Percentiles rank a stretch among this genome's conserved stretches.
Conservation (phyloP, 1,284 basidiomycete genomes). For the Rhizoctonia solani region DNA sequence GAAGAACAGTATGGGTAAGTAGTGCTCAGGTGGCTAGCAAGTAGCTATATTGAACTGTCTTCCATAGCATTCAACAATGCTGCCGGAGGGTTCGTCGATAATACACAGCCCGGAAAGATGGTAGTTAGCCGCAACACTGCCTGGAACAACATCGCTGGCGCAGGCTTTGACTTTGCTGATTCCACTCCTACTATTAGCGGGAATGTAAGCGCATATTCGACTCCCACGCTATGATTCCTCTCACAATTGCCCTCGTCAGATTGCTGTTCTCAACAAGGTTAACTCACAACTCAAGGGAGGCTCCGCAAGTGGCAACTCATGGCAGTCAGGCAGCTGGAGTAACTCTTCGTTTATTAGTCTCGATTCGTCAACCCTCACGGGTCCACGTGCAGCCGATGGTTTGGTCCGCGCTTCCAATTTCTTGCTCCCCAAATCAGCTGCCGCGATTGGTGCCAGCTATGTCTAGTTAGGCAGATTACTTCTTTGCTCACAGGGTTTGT, state of each 20-base stretch:
- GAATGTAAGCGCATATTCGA: neutral
- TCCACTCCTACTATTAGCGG: constrained; percentile 30
- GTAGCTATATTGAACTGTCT: neutral
- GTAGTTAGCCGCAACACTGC: constrained; percentile 35
- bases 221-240: neutral
- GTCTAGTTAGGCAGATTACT: too few relatives aligned
- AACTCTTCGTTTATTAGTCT: constrained; percentile 34
- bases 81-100: constrained; percentile 37
- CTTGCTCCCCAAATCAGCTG: constrained; percentile 32
- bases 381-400: constrained; percentile 27
- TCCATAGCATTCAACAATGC: constrained; percentile 6
- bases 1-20: constrained; percentile 36
- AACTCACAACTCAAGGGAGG: constrained; percentile 6
- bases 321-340: constrained; percentile 35
- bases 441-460: constrained; percentile 36
- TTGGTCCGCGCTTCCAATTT: constrained; percentile 29
- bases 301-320: constrained; percentile 36
- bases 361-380: constrained; percentile 30
- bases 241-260: constrained; percentile 1
- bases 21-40: neutral
- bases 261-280: constrained; percentile 30
- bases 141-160: constrained; percentile 35
- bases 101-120: constrained; percentile 35
- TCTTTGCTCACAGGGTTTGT: too few relatives aligned
- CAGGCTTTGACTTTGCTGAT: constrained; percentile 35